Evolutionary conservation across 805 yeast species (phyloP), one percentile per base, ranked within the genome.

Genomic region (Pichia exigua): DNA sequence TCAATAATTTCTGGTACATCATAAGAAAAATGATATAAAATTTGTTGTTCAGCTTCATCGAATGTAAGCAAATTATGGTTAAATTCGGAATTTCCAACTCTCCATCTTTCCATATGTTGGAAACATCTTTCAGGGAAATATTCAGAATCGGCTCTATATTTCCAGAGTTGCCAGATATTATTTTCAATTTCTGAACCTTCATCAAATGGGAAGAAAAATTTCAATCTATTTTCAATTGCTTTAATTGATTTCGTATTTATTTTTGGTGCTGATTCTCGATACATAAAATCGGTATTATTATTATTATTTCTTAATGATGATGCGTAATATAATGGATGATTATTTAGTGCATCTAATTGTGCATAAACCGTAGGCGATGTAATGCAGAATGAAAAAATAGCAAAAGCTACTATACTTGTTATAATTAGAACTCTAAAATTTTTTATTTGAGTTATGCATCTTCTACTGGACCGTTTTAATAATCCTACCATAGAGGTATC

Each of bases 1-100:
- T 74, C 77, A 17, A 77, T 63, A 43, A 81, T 65, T 55, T 78
- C 81, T 0, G 85, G 85, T 30, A 77, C 67, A 27, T 58, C 63
- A 30, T 60, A 59, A 40, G 55, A 59, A 40, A 66, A 56, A 45
- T 59, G 59, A 48, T 65, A 61, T 22, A 56, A 59, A 10, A 65
- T 61, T 45, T 55, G 61, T 20, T 55, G 59, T 52, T 63, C 63
- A 13, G 66, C 68, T 27, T 65, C 69, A 15, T 58, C 59, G 45
- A 66, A 51, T 3, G 67, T 57, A 40, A 65, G 48, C 27, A 65
- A 52, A 53, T 65, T 62, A 54, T 66, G 65, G 49, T 66, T 59
- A 50, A 57, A 65, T 49, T 64, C 62, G 28, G 62, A 60, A 54
- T 67, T 66, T 35, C 59, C 56, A 10, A 54, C 48, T 55, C 66